Evolutionary conservation across 2,329 filamentous ascomycete genomes (phyloP).

Genomic region (Sporothrix brunneoviolacea): DNA sequence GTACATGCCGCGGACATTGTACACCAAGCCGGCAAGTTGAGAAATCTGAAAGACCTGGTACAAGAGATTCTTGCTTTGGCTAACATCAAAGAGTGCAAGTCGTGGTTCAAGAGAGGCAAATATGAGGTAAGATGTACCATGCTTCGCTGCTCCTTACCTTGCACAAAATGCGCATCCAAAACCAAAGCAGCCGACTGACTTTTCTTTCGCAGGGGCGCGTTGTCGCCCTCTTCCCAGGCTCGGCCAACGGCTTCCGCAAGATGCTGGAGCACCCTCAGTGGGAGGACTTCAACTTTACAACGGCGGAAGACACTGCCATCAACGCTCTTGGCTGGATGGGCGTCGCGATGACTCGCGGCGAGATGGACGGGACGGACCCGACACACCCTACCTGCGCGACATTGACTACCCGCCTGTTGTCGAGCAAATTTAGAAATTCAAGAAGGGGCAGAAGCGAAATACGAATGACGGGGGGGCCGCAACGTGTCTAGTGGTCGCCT

Average conservation of each 20-base stretch:
- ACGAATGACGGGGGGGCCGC: too few relatives aligned
- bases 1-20: slow-evolving; percentile 12
- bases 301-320: background rate
- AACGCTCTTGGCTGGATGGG: slow-evolving; percentile 11
- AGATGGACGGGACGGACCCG: slow-evolving; percentile 6
- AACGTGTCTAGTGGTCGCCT: too few relatives aligned
- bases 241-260: slow-evolving; percentile 2
- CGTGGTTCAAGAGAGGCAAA: slow-evolving; percentile 10
- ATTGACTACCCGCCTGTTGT: slow-evolving; percentile 6
- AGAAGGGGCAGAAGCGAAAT: too few relatives aligned
- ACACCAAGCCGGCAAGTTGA: background rate
- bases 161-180: too few relatives aligned
- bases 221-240: slow-evolving; percentile 9
- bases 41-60: too few relatives aligned
- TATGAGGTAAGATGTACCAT: too few relatives aligned
- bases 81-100: slow-evolving; percentile 6
- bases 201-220: background rate
- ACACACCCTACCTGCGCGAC: slow-evolving; percentile 4
- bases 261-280: slow-evolving; percentile 9
- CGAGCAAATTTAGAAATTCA: background rate
- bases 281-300: slow-evolving; percentile 12
- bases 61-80: too few relatives aligned
- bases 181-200: background rate
- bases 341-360: slow-evolving; percentile 1
- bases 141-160: too few relatives aligned